A percentile compares a stretch with the other conserved stretches of the same genome.
Evolutionary conservation across 2,329 filamentous ascomycete genomes (phyloP).

Genomic region (Waltergamsia citrina): DNA sequence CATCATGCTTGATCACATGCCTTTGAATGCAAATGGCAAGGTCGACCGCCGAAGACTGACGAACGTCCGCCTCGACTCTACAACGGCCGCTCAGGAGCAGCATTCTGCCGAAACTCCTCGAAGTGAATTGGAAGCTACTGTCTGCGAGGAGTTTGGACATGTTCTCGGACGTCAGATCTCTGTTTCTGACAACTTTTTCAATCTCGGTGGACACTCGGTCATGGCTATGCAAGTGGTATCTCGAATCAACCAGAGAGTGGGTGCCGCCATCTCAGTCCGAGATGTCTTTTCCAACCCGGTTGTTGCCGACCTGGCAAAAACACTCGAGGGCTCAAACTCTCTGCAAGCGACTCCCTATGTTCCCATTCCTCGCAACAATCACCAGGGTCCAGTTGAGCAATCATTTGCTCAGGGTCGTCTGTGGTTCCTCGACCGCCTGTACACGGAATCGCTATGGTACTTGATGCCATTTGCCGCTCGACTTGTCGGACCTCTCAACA

Average conservation of each 20-base stretch:
- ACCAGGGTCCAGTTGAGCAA: slow-evolving; percentile 9
- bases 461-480: slow-evolving; percentile 8
- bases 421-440: slow-evolving; percentile 12
- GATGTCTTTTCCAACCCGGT: slow-evolving; percentile 2
- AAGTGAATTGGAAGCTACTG: slow-evolving; percentile 7
- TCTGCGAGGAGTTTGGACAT: slow-evolving; percentile 23
- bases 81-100: too few relatives aligned
- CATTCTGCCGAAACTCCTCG: too few relatives aligned
- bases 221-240: slow-evolving; percentile 18
- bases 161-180: slow-evolving; percentile 24
- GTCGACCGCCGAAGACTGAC: slow-evolving; percentile 5
- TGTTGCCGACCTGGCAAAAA: background rate
- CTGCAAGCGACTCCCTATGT: slow-evolving; percentile 3
- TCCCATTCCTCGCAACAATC: background rate
- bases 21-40: slow-evolving; percentile 11
- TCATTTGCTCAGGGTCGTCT: slow-evolving; percentile 12
- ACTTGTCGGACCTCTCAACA: slow-evolving; percentile 6
- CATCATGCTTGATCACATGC: slow-evolving; percentile 8
- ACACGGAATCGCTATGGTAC: slow-evolving; percentile 9
- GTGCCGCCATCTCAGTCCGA: background rate
- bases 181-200: slow-evolving; percentile 35
- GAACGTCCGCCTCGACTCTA: too few relatives aligned
- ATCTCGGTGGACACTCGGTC: slow-evolving; percentile 36
- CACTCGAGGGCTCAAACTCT: too few relatives aligned
- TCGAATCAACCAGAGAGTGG: slow-evolving; percentile 6